Percentiles rank a stretch among this genome's conserved stretches.
Conservation (phyloP, 179 eudicot genomes). For the Heliamphora pulchella region DNA sequence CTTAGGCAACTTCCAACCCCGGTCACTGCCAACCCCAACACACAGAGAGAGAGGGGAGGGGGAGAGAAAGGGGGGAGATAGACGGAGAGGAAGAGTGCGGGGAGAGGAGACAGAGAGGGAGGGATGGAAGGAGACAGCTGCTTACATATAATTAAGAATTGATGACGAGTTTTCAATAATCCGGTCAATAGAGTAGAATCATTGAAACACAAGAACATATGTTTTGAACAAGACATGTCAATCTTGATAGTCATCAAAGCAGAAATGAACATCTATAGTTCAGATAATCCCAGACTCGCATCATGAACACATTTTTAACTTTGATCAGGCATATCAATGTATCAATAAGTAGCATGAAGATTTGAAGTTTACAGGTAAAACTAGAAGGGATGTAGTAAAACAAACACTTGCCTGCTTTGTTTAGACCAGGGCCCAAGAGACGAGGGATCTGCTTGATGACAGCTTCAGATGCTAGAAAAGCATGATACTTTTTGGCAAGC, state of each 20-base stretch:
- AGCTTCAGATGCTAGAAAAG: slow-evolving; percentile 83
- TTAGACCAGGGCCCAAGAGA: slow-evolving; percentile 66
- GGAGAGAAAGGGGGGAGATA: no score
- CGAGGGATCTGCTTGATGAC: slow-evolving; percentile 79
- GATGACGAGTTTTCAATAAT: neutral
- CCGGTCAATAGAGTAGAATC: neutral
- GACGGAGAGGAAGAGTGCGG: neutral
- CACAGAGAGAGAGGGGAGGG: no score
- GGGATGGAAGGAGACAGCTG: neutral
- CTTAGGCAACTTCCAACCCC: no score
- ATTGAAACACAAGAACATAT: neutral
- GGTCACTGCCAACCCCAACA: no score
- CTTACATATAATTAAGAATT: neutral
- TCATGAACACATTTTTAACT: neutral
- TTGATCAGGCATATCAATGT: neutral
- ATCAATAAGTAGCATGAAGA: neutral
- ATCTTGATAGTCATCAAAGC: neutral
- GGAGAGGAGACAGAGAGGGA: neutral
- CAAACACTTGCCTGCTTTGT: slow-evolving; percentile 50
- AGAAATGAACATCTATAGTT: neutral
- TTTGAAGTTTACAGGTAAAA: neutral
- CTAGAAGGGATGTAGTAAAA: neutral
- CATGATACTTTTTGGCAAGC: slow-evolving; percentile 77
- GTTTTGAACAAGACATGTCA: neutral
- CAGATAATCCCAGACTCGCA: neutral